These are phyloP conservation scores for Globisporangium nagaii DNA, from an alignment of 352 stramenopile genomes.

Conservation along the genomic window DNA sequence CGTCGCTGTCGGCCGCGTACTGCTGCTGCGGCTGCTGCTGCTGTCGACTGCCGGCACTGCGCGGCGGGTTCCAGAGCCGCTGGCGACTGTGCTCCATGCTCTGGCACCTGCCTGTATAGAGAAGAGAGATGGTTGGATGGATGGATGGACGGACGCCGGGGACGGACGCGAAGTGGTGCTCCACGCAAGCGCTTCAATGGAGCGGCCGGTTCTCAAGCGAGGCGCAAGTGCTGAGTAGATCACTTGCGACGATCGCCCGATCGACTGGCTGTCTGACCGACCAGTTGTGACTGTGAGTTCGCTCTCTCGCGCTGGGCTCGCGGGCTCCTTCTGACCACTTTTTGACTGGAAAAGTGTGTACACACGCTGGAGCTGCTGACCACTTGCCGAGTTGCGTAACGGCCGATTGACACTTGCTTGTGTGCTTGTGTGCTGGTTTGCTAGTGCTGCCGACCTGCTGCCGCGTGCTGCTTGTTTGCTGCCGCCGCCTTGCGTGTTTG, in stretches of 20 bases:
- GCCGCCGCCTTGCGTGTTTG: not conserved
- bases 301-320: not conserved
- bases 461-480: not conserved
- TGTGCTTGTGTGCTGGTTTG: not conserved
- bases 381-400: slow-evolving; percentile 3
- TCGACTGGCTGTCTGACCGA: not conserved
- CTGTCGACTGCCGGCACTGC: not conserved
- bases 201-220: too few species aligned
- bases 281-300: too few species aligned
- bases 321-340: slow-evolving; percentile 18
- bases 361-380: slow-evolving; percentile 5
- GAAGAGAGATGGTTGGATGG: not conserved
- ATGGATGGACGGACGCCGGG: too few species aligned
- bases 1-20: not conserved
- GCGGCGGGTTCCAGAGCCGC: not conserved
- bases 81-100: not conserved
- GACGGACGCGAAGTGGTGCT: too few species aligned
- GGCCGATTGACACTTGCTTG: not conserved
- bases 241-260: not conserved
- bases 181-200: too few species aligned
- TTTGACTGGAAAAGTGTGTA: slow-evolving; percentile 10
- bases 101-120: too few species aligned
- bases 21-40: slow-evolving; percentile 1
- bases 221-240: too few species aligned
- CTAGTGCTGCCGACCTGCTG: too few species aligned